Percentiles rank a stretch among this genome's conserved stretches.
These are phyloP conservation scores for Boletus bicolor DNA, from an alignment of 768 basidiomycete genomes.

Conservation along the genomic window DNA sequence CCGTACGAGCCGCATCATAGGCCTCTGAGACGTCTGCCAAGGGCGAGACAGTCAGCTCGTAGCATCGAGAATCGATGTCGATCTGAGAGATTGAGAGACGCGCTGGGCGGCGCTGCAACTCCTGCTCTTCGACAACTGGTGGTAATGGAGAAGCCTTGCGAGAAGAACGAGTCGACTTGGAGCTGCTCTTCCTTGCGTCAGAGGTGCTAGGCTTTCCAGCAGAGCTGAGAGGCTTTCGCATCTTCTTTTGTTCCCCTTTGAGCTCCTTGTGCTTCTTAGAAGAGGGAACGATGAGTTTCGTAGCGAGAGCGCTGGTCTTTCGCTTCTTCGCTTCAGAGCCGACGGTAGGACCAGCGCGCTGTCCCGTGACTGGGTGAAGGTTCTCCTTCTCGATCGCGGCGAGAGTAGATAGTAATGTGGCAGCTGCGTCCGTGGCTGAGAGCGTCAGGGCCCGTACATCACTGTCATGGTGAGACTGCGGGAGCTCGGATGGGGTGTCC, in stretches of 20 bases:
- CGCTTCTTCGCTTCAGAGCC: conserved; percentile 54
- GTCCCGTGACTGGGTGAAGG: conserved; percentile 69
- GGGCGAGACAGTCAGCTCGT: conserved; percentile 75
- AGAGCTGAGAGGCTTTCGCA: conserved; percentile 47
- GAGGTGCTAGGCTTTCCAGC: conserved; percentile 22
- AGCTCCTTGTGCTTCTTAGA: conserved; percentile 44
- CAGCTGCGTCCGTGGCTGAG: conserved; percentile 22
- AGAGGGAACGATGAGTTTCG: conserved; percentile 42
- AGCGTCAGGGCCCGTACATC: conserved; percentile 23
- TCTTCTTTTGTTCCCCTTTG: conserved; percentile 50
- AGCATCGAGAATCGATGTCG: conserved; percentile 68
- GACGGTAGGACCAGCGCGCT: conserved; percentile 43
- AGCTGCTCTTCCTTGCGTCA: conserved; percentile 41
- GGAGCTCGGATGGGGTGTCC: conserved; percentile 43
- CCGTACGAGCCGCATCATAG: conserved; percentile 46
- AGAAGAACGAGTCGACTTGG: conserved; percentile 31
- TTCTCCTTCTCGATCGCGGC: conserved; percentile 71
- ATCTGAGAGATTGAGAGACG: conserved; percentile 43
- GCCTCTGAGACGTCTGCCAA: conserved; percentile 74
- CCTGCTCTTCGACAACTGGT: conserved; percentile 53
- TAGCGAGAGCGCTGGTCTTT: conserved; percentile 56
- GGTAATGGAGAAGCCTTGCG: conserved; percentile 59
- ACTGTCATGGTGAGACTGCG: conserved; percentile 29
- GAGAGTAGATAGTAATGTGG: conserved; percentile 36
- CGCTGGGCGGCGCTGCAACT: conserved; percentile 28